A percentile compares a stretch with the other conserved stretches of the same genome.
Evolutionary conservation across 352 stramenopile species (phyloP).

Genomic region (Halophytophthora polymorphica): DNA sequence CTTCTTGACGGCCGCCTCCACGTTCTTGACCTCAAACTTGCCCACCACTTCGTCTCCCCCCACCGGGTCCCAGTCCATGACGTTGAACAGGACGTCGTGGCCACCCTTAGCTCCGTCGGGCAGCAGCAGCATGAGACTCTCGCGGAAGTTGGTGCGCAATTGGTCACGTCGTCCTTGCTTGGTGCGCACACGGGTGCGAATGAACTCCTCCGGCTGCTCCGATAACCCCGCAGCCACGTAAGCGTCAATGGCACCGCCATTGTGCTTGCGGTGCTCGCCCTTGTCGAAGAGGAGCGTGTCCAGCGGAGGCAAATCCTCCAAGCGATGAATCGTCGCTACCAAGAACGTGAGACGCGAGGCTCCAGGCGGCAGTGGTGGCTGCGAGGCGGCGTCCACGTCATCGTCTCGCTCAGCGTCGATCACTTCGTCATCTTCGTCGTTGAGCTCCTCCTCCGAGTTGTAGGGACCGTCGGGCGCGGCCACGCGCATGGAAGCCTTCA

Average conservation of each 20-base stretch:
- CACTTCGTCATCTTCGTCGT: constrained; percentile 50
- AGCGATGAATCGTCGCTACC: constrained; percentile 55
- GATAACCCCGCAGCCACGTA: constrained; percentile 51
- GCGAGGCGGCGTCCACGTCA: constrained; percentile 15
- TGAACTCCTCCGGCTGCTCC: constrained; percentile 25
- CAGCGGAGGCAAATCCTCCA: constrained; percentile 61
- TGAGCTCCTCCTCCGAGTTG: constrained; percentile 42
- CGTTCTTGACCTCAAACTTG: constrained; percentile 40
- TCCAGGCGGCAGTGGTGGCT: constrained; percentile 34
- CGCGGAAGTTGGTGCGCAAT: constrained; percentile 59
- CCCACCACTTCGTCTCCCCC: constrained; percentile 63
- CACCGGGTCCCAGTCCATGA: constrained; percentile 74
- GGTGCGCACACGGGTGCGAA: constrained; percentile 70
- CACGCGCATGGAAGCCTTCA: constrained; percentile 48
- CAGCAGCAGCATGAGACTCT: constrained; percentile 60
- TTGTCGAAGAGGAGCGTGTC: constrained; percentile 55
- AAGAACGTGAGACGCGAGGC: constrained; percentile 49
- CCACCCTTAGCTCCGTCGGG: constrained; percentile 12
- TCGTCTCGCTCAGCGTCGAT: constrained; percentile 20
- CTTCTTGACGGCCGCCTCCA: constrained; percentile 27
- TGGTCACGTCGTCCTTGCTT: constrained; percentile 58
- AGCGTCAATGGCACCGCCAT: constrained; percentile 57
- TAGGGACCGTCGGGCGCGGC: constrained; percentile 35
- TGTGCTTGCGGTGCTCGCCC: constrained; percentile 36
- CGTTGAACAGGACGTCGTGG: constrained; percentile 35